These are phyloP conservation scores for Scedosporium aurantiacum DNA, from an alignment of 2,329 filamentous ascomycete genomes.

Conservation along the genomic window DNA sequence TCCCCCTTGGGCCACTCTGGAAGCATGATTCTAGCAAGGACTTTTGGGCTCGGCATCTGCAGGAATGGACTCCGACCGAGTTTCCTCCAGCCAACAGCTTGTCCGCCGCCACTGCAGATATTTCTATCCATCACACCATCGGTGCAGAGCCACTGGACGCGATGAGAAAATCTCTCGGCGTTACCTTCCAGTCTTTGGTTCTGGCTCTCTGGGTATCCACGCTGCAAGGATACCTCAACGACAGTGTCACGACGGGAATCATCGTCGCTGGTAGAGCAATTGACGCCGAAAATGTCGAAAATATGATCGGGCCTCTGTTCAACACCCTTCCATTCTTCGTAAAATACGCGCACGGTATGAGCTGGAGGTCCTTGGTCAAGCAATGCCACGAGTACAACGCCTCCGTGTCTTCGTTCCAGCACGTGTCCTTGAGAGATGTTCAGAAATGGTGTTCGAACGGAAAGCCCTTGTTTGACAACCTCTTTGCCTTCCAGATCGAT, in stretches of 20 bases:
- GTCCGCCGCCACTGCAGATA: background rate
- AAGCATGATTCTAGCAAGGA: conserved; percentile 25
- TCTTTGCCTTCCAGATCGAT: conserved; percentile 71
- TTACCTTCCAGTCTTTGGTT: conserved; percentile 69
- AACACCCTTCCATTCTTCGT: conserved; percentile 73
- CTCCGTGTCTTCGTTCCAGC: conserved; percentile 58
- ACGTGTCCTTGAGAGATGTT: conserved; percentile 67
- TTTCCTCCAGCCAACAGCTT: conserved; percentile 9
- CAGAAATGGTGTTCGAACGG: conserved; percentile 63
- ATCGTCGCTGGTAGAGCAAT: conserved; percentile 70
- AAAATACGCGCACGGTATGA: conserved; percentile 28
- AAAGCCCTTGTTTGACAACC: conserved; percentile 59
- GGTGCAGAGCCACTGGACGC: conserved; percentile 34
- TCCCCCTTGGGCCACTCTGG: conserved; percentile 59
- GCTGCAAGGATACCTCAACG: conserved; percentile 38
- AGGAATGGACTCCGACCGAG: conserved; percentile 15
- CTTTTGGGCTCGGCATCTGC: conserved; percentile 60
- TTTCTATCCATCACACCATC: conserved; percentile 19
- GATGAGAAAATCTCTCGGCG: conserved; percentile 47
- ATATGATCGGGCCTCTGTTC: conserved; percentile 72
- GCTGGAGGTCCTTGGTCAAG: conserved; percentile 49
- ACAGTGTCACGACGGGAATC: conserved; percentile 52
- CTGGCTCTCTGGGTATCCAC: conserved; percentile 64
- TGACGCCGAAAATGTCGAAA: conserved; percentile 52
- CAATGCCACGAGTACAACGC: conserved; percentile 63